Percentiles rank a stretch among this genome's conserved stretches.
Conservation (phyloP, 2,329 filamentous ascomycete species). For the Apiospora sp. region DNA sequence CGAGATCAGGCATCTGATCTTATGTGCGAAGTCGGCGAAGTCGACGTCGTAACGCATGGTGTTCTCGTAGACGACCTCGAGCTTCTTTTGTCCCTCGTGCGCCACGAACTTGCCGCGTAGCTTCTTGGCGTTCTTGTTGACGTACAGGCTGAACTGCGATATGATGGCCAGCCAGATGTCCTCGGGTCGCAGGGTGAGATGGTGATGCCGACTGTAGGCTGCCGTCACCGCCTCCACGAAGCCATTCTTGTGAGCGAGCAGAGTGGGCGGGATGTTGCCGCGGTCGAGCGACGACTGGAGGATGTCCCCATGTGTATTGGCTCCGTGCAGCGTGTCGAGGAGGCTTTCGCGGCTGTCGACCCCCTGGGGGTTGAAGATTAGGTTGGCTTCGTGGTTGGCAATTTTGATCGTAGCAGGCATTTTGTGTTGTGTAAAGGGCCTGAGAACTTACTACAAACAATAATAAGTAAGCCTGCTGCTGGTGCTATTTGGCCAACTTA, state of each 20-base stretch:
- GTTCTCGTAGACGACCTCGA: conserved; percentile 19
- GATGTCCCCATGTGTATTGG: neutral
- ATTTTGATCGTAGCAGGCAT: neutral
- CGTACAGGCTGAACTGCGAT: conserved; percentile 53
- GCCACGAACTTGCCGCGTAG: conserved; percentile 51
- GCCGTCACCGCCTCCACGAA: neutral
- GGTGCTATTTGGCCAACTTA: too few relatives aligned
- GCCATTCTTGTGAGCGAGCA: conserved; percentile 12
- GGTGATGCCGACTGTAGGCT: conserved; percentile 18
- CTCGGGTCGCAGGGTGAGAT: conserved; percentile 40
- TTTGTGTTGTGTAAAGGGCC: neutral
- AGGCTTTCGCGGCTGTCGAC: neutral
- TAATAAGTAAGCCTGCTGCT: too few relatives aligned
- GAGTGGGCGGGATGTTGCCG: neutral
- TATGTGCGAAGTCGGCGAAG: conserved; percentile 37
- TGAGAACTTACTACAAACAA: neutral
- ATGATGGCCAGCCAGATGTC: conserved; percentile 63
- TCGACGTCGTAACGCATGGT: neutral
- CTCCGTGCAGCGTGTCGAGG: neutral
- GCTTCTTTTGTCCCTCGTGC: conserved; percentile 47
- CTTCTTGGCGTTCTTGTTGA: conserved; percentile 56
- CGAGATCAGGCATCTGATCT: conserved; percentile 27
- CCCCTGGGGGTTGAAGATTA: neutral
- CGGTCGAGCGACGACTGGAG: neutral
- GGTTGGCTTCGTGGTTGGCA: neutral